Evolutionary conservation across 176 grass and related monocot species (phyloP).

Genomic region (Hordeum vulgare): MorexV3_pseudomolecules_assembly NC_058523.1:550524023-550524522

Average conservation of each 20-base stretch:
- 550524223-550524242: neutral
- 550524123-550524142: neutral
- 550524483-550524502: neutral
- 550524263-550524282: neutral
- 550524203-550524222: neutral
- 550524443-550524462: neutral
- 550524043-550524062: no score
- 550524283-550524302: neutral
- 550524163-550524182: neutral
- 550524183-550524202: neutral
- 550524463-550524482: neutral
- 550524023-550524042: no score
- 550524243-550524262: no score
- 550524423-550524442: neutral
- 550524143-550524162: neutral
- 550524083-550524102: no score
- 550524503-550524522: neutral
- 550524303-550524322: neutral
- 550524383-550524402: no score
- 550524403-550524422: neutral
- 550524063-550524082: no score
- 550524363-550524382: no score
- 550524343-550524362: no score
- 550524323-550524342: neutral
- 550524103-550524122: neutral